A percentile compares a stretch with the other conserved stretches of the same genome.
phyloP scores from a whole-genome alignment of 1,284 basidiomycete genomes.

The Trametes hirsuta region DNA sequence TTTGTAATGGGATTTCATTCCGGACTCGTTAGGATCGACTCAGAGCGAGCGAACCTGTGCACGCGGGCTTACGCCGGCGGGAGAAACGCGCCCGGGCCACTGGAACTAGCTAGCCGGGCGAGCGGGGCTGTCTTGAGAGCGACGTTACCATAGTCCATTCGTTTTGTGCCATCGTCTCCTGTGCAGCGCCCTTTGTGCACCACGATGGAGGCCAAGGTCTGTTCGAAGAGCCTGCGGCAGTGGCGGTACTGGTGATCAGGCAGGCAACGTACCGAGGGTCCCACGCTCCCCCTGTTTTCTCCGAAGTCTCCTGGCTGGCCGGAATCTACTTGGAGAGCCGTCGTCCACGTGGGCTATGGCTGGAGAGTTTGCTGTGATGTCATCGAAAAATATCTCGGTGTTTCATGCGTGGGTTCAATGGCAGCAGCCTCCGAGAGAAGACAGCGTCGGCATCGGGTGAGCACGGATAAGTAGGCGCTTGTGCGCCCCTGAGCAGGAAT shows the following conservation, averaged over 20 bases:
- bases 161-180: background rate
- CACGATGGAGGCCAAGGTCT: background rate
- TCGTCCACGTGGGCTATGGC: background rate
- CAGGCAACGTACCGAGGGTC: background rate
- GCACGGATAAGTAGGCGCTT: slow-evolving; percentile 2
- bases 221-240: background rate
- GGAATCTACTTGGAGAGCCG: background rate
- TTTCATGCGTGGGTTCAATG: background rate
- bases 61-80: background rate
- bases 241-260: slow-evolving; percentile 8
- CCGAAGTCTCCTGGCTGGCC: slow-evolving; percentile 5
- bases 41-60: background rate
- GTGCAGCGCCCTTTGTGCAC: background rate
- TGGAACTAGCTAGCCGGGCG: background rate
- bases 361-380: slow-evolving; percentile 1
- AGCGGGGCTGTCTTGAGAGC: too few relatives aligned
- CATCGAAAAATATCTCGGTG: background rate
- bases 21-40: background rate
- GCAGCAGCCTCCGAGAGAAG: background rate
- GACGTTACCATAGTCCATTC: too few relatives aligned
- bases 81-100: background rate
- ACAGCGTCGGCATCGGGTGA: slow-evolving; percentile 4
- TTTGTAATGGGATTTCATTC: background rate
- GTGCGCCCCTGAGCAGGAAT: background rate
- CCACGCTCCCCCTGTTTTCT: slow-evolving; percentile 15